Evolutionary conservation across 2,329 filamentous ascomycete species (phyloP).

Genomic region (Diplodia seriata): DNA sequence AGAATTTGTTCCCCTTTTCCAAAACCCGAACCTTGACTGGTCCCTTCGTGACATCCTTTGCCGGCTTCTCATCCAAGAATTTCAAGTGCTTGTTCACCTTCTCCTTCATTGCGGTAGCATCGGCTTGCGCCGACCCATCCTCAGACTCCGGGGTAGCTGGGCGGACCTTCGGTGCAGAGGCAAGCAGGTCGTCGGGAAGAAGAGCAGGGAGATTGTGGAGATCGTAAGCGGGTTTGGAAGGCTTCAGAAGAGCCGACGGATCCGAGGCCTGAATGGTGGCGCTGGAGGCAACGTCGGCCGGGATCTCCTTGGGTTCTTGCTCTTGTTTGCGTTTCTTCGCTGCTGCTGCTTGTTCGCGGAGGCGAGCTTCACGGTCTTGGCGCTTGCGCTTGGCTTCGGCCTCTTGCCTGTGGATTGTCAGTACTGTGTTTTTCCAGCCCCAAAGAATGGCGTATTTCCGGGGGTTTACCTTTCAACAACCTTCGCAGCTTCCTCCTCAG

Average conservation of each 20-base stretch:
- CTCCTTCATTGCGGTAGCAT: conserved; percentile 47
- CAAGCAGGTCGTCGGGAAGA: conserved; percentile 60
- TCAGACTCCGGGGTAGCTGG: conserved; percentile 54
- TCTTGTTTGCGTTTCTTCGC: conserved; percentile 39
- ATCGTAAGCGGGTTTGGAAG: conserved; percentile 36
- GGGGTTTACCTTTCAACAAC: conserved; percentile 38
- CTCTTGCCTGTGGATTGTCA: conserved; percentile 36
- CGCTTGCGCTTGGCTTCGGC: conserved; percentile 41
- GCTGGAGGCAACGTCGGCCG: conserved; percentile 28
- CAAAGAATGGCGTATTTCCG: neutral
- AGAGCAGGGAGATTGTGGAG: conserved; percentile 55
- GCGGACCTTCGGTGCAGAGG: conserved; percentile 52
- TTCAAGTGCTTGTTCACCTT: conserved; percentile 57
- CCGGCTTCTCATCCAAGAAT: conserved; percentile 56
- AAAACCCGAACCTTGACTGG: conserved; percentile 59
- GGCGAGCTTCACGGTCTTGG: conserved; percentile 42
- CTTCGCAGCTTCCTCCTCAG: conserved; percentile 42
- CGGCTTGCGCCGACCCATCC: conserved; percentile 42
- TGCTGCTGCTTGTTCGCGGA: conserved; percentile 36
- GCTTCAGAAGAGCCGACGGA: conserved; percentile 10
- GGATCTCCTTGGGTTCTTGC: conserved; percentile 40
- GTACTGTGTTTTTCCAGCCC: neutral
- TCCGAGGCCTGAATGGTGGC: conserved; percentile 31
- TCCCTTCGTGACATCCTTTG: conserved; percentile 59
- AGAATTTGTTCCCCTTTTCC: conserved; percentile 49